phyloP scores from a whole-genome alignment of 108 stramenopile genomes.

The Pelagomonas calceolata region DNA sequence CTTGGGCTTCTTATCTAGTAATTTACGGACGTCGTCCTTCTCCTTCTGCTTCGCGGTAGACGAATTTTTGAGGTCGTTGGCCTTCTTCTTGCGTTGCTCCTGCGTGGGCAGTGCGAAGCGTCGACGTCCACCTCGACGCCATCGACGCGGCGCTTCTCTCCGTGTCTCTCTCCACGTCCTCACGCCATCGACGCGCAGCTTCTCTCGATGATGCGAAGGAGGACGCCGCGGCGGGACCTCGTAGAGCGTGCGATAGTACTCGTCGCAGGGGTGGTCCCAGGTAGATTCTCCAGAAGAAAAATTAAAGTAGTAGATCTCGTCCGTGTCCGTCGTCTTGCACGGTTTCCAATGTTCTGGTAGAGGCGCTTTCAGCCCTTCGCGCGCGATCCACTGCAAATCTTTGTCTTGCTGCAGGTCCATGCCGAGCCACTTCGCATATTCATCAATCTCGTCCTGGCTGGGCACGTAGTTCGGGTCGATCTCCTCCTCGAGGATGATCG shows the following conservation, averaged over 20 bases:
- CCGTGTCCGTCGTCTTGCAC: slow-evolving; percentile 49
- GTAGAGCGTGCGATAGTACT: slow-evolving; percentile 50
- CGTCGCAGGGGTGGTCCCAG: slow-evolving; percentile 62
- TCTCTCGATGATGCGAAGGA: no score
- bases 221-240: no score
- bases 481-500: no score
- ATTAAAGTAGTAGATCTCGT: slow-evolving; percentile 61
- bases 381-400: slow-evolving; percentile 53
- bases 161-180: no score
- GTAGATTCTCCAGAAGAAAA: slow-evolving; percentile 46
- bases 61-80: background rate
- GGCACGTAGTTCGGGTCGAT: slow-evolving; percentile 57
- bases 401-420: slow-evolving; percentile 47
- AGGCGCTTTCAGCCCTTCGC: slow-evolving; percentile 52
- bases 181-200: no score
- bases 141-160: no score
- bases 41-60: slow-evolving; percentile 9
- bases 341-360: slow-evolving; percentile 57
- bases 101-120: no score
- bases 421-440: slow-evolving; percentile 61
- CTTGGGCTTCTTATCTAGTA: slow-evolving; percentile 3
- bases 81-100: slow-evolving; percentile 39
- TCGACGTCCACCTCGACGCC: no score
- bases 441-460: slow-evolving; percentile 36
- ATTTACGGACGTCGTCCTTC: slow-evolving; percentile 5